Evolutionary conservation across 2,329 filamentous ascomycete genomes (phyloP), one percentile per base, ranked within the genome.

Genomic region (Scolecobasidium constrictum): DNA sequence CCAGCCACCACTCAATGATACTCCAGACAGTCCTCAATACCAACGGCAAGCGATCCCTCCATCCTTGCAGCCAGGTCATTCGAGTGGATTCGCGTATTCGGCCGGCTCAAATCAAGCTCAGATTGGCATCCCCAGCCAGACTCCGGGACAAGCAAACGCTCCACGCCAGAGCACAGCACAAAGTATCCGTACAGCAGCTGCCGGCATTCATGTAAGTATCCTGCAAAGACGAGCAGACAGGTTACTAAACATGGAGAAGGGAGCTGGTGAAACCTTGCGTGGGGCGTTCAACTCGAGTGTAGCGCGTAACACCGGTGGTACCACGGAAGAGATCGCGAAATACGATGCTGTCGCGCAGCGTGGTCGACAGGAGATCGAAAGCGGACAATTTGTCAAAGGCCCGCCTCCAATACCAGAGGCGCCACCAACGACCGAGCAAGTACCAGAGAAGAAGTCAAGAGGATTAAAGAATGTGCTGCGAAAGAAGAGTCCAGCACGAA

Each of bases 161-260:
- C 40, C 31, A 5, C 26, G 26, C n/a, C 31, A 35, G 17, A 42
- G 40, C 19, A 42, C 40, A 2, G 16, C 34, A 4, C 40, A 42
- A 20, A 35, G 19, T 26, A 9, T 42, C 17, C 35, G 34, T 5
- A 20, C 33, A 9, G 40, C 40, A 4, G 40, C 40, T 23, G 40
- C 40, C n/a, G 40, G 40, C 20, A 42, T 42, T 35, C 40, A 42
- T 36, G 40, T 38, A 38, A 38, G 36, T 38, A 36, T 15, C 12
- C 34, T n/a, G n/a, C 34, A 7, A 31, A 7, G 26, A 31, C 26
- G 26, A n/a, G 26, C 16, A 22, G 18, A 22, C 18, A 38, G 17
- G 11, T 38, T 18, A 36, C 23, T 41, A 41, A 41, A n/a, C n/a
- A 5, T 3, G 16, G 4, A 7, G 21, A 11, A 21, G 12, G 12